Percentiles rank a stretch among this genome's conserved stretches.
phyloP scores from a whole-genome alignment of 306 rosid genomes.

The Lathyrus sativus region DNA sequence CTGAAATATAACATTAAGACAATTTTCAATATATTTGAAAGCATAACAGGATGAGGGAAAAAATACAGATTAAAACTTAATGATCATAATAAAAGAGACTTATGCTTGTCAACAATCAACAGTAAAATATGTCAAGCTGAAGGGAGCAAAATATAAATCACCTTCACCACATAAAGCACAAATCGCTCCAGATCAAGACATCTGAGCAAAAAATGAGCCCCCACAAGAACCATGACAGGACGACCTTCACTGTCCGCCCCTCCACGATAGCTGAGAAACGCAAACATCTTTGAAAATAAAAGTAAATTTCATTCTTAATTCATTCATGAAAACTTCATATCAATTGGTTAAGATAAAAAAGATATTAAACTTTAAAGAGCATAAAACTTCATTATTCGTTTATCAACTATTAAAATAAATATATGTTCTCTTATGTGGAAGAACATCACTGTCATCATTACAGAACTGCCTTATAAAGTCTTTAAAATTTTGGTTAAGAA shows the following conservation, averaged over 20 bases:
- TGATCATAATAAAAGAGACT: constrained; percentile 19
- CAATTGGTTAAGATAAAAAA: constrained; percentile 13
- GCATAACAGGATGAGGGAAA: not conserved
- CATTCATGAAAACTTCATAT: constrained; percentile 15
- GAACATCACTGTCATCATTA: constrained; percentile 11
- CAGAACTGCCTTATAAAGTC: constrained; percentile 11
- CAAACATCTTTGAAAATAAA: constrained; percentile 20
- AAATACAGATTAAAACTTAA: constrained; percentile 1
- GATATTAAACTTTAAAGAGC: constrained; percentile 10
- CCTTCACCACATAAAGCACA: constrained; percentile 85
- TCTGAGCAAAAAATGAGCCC: constrained; percentile 93
- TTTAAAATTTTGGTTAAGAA: constrained; percentile 4
- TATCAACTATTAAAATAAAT: constrained; percentile 19
- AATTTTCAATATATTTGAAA: constrained; percentile 30
- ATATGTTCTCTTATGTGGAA: constrained; percentile 22
- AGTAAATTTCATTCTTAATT: constrained; percentile 26
- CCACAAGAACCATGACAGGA: constrained; percentile 95
- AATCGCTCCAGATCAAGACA: constrained; percentile 96
- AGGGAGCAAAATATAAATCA: constrained; percentile 44
- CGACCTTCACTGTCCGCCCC: constrained; percentile 96
- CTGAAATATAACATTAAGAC: constrained; percentile 52
- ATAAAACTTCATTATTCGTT: constrained; percentile 21
- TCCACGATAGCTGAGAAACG: constrained; percentile 81
- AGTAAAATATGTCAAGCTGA: constrained; percentile 33
- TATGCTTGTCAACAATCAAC: constrained; percentile 2